Conservation (phyloP, 371 early-diverging fungal genomes). For the Mucor velutinosus region DNA sequence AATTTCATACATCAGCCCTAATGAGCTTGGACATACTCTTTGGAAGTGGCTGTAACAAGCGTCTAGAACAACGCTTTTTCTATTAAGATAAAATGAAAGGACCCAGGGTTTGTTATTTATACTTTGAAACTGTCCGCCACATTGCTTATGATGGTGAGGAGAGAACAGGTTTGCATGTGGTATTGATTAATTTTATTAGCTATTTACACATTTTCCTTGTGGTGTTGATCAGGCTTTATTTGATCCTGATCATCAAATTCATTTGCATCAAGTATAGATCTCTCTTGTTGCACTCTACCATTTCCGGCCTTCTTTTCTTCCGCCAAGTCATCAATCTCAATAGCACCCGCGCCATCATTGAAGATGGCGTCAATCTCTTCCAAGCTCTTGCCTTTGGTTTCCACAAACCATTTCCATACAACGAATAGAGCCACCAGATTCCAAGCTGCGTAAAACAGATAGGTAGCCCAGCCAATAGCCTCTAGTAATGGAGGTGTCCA, state of each 20-base stretch:
- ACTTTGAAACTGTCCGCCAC: neutral
- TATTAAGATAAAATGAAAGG: neutral
- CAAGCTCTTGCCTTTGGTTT: slow-evolving; percentile 54
- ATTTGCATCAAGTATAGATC: neutral
- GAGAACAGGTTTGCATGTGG: neutral
- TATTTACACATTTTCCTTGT: neutral
- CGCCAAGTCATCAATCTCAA: neutral
- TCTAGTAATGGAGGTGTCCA: slow-evolving; percentile 40
- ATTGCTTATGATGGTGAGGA: no score
- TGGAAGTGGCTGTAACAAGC: neutral
- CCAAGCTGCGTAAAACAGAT: slow-evolving; percentile 50
- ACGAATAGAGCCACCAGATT: slow-evolving; percentile 34
- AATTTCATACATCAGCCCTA: neutral
- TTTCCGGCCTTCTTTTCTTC: neutral
- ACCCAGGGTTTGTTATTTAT: neutral
- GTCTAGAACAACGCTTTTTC: no score
- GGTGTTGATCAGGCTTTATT: neutral
- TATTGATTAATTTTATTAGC: neutral
- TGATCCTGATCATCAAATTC: neutral
- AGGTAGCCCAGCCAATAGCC: slow-evolving; percentile 37
- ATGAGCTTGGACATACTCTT: neutral
- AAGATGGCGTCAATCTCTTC: slow-evolving; percentile 58
- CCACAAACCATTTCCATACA: slow-evolving; percentile 40
- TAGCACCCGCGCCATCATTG: slow-evolving; percentile 20
- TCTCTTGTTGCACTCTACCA: neutral